A percentile compares a stretch with the other conserved stretches of the same genome.
These are phyloP conservation scores for Dryas integrifolia DNA, from an alignment of 331 rosid genomes.

Conservation along the genomic window DNA sequence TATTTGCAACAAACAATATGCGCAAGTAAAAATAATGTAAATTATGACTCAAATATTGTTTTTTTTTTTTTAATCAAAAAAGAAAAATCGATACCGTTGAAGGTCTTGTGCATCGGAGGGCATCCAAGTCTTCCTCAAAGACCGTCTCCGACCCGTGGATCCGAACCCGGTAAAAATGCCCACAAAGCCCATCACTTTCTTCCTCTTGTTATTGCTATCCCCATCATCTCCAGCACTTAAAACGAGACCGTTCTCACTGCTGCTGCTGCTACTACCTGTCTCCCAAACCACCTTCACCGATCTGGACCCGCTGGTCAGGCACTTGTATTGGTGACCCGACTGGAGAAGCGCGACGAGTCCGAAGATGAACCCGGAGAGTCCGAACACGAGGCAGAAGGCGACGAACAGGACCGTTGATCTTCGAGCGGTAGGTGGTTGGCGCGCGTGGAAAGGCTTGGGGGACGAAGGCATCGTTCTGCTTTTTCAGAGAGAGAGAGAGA, in stretches of 20 bases:
- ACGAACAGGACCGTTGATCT: constrained; percentile 49
- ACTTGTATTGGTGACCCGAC: constrained; percentile 29
- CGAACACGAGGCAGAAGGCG: constrained; percentile 26
- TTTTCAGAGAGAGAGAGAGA: background rate
- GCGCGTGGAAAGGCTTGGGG: constrained; percentile 65
- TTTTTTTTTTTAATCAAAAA: background rate
- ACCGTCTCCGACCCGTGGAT: constrained; percentile 65
- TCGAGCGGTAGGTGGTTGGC: constrained; percentile 43
- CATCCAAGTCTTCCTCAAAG: constrained; percentile 89
- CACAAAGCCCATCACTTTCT: constrained; percentile 85
- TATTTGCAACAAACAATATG: too few species aligned
- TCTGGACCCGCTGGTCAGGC: constrained; percentile 41
- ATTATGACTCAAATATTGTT: background rate
- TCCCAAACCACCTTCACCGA: constrained; percentile 84
- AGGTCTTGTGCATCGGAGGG: constrained; percentile 78
- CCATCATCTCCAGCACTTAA: constrained; percentile 14
- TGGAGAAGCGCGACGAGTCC: constrained; percentile 39
- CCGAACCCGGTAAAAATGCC: constrained; percentile 85
- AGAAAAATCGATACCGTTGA: constrained; percentile 47
- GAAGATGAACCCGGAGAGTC: constrained; percentile 27
- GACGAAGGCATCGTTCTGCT: constrained; percentile 67
- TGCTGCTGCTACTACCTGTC: constrained; percentile 23
- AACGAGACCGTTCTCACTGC: constrained; percentile 11
- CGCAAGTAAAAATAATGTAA: background rate
- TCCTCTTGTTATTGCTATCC: constrained; percentile 23